These are phyloP conservation scores for Cubamyces sp. DNA, from an alignment of 768 basidiomycete genomes.

Conservation along the genomic window DNA sequence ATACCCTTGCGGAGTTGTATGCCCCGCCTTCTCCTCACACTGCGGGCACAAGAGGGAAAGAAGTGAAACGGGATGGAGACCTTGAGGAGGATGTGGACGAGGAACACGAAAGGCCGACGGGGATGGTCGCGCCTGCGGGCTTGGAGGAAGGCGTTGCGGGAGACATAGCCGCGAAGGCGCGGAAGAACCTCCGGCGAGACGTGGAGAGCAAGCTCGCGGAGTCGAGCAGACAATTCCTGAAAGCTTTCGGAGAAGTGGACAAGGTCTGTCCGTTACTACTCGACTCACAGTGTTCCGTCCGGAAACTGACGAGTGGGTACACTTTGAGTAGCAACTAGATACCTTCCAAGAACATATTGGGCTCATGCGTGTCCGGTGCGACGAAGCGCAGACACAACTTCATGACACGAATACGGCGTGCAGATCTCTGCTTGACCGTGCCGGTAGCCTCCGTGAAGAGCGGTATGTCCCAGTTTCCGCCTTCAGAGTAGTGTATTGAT, in stretches of 20 bases:
- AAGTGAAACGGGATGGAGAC: conserved; percentile 35
- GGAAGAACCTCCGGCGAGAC: conserved; percentile 82
- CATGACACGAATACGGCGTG: conserved; percentile 77
- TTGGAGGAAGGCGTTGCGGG: conserved; percentile 49
- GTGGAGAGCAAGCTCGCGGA: conserved; percentile 82
- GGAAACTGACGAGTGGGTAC: conserved; percentile 1
- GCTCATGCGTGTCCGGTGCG: conserved; percentile 82
- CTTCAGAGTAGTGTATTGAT: background rate
- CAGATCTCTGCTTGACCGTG: conserved; percentile 78
- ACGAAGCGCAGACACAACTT: conserved; percentile 81
- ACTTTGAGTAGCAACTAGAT: conserved; percentile 70
- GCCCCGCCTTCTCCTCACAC: conserved; percentile 32
- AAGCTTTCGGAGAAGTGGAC: conserved; percentile 87
- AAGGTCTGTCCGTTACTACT: conserved; percentile 59
- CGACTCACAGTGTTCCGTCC: background rate
- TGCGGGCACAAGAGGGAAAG: conserved; percentile 39
- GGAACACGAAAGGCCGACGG: conserved; percentile 31
- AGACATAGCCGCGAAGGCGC: conserved; percentile 71
- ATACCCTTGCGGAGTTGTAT: conserved; percentile 84
- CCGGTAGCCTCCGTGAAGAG: conserved; percentile 74
- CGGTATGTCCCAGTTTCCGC: conserved; percentile 47
- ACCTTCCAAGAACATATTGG: conserved; percentile 75
- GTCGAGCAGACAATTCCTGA: conserved; percentile 81
- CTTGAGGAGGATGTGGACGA: conserved; percentile 41
- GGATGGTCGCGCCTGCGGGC: conserved; percentile 22